These are phyloP conservation scores for Rhinocladiella mackenziei DNA, from an alignment of 2,329 filamentous ascomycete genomes.

Conservation along the genomic window DNA sequence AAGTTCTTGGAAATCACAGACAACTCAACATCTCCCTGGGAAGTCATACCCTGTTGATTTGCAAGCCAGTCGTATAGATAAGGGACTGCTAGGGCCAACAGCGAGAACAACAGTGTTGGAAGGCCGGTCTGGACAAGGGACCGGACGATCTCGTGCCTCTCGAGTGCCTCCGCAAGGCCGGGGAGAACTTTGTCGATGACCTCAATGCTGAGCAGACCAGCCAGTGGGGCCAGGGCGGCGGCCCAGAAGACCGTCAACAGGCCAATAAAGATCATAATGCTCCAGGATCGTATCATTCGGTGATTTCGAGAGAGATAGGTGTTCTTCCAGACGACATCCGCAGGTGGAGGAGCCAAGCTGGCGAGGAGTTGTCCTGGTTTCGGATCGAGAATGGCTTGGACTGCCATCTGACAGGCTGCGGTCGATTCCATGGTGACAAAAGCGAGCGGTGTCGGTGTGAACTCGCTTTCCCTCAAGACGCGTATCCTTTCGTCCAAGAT, in stretches of 20 bases:
- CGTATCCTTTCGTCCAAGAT: constrained; percentile 71
- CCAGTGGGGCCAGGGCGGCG: constrained; percentile 72
- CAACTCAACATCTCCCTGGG: constrained; percentile 87
- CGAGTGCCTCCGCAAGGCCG: constrained; percentile 62
- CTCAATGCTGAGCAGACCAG: constrained; percentile 74
- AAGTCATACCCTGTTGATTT: constrained; percentile 89
- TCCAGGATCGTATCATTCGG: constrained; percentile 75
- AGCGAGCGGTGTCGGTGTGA: constrained; percentile 73
- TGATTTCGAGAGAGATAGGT: constrained; percentile 74
- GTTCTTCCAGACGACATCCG: constrained; percentile 92
- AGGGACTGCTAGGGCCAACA: constrained; percentile 84
- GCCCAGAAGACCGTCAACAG: constrained; percentile 86
- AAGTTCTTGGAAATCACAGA: constrained; percentile 98
- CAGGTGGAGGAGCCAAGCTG: constrained; percentile 78
- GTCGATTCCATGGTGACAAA: constrained; percentile 98
- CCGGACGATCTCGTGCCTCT: constrained; percentile 64
- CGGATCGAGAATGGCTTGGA: constrained; percentile 89
- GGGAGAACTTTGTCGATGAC: constrained; percentile 72
- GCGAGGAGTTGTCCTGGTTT: constrained; percentile 81
- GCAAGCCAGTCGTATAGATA: constrained; percentile 94
- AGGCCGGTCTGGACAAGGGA: constrained; percentile 82
- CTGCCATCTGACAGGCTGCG: constrained; percentile 86
- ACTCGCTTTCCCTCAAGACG: constrained; percentile 68
- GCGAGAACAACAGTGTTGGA: constrained; percentile 76
- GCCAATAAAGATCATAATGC: constrained; percentile 75